Evolutionary conservation across 371 early-diverging fungal species (phyloP).

Genomic region (Apophysomyces sp.): DNA sequence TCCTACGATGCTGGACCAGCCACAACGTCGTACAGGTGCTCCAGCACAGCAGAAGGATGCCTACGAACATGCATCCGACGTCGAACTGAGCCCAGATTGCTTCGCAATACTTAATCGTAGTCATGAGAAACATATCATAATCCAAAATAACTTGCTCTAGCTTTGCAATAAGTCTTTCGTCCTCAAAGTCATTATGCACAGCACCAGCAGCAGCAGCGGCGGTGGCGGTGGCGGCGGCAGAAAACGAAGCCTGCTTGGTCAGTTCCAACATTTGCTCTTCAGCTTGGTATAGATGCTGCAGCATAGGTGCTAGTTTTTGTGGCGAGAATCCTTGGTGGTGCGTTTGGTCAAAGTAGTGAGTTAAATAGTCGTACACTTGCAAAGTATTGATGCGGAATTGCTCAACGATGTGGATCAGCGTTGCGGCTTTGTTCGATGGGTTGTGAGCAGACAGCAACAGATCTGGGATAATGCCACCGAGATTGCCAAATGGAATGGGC

Average conservation of each 20-base stretch:
- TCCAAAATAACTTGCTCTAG: conserved; percentile 38
- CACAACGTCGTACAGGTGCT: conserved; percentile 7
- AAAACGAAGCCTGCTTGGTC: conserved; percentile 28
- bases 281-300: conserved; percentile 25
- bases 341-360: conserved; percentile 40
- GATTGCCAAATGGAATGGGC: conserved; percentile 84
- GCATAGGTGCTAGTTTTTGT: conserved; percentile 12
- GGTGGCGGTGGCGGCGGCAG: neutral
- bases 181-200: conserved; percentile 26
- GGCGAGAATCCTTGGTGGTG: conserved; percentile 34
- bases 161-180: conserved; percentile 4
- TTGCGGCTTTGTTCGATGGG: conserved; percentile 18
- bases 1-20: conserved; percentile 5
- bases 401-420: conserved; percentile 51
- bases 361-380: conserved; percentile 77
- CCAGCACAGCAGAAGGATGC: conserved; percentile 50
- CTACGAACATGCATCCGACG: conserved; percentile 59
- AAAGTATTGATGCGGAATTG: conserved; percentile 72
- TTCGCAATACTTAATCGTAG: conserved; percentile 70
- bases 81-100: conserved; percentile 95
- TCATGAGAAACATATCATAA: conserved; percentile 66
- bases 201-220: conserved; percentile 10
- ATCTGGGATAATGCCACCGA: conserved; percentile 84
- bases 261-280: conserved; percentile 22
- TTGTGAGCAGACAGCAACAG: conserved; percentile 29